Evolutionary conservation across 257 asterid genomes (phyloP), one percentile per base, ranked within the genome.

Genomic region (Scutellaria baicalensis): DNA sequence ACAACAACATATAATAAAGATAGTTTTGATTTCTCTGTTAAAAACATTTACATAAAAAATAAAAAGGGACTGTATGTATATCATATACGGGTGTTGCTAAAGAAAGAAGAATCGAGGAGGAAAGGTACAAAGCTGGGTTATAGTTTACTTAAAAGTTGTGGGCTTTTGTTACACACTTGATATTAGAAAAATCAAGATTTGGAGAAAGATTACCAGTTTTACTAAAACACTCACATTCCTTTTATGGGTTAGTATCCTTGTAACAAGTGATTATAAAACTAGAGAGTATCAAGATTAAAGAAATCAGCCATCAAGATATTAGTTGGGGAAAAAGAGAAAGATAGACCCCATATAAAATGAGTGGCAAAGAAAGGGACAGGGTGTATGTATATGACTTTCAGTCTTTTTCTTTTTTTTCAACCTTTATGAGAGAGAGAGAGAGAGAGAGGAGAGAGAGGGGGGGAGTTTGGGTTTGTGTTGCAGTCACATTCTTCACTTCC

Each of bases 291-390:
- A 27, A 27, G 33, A 27, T 27, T 27, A 68, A 50, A 76, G 48
- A 16, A 61, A n/a, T n/a, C n/a, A n/a, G n/a, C n/a, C n/a, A n/a
- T n/a, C n/a, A n/a, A 36, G 59, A 64, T 72, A 69, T 64, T 71
- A 72, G 64, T 72, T 66, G 57, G 51, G 56, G 27, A 60, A 59
- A 74, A 81, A 38, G 76, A 39, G 70, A 78, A 62, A 55, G 73
- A 65, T 57, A 69, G 63, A 48, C 68, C 76, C 51, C 17, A 40
- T 9, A 35, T 40, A 27, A 81, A 81, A 77, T 73, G 84, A 81
- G 90, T 83, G 90, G 88, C 83, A 38, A 70, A 57, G 84, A 87
- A 78, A 79, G 84, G 78, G 85, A 84, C 89, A 78, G 82, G 66
- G 79, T 72, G 85, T 77, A 59, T 51, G 80, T 78, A 56, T 27